These are phyloP conservation scores for Ceratocystis eucalypticola DNA, from an alignment of 2,329 filamentous ascomycete genomes.

Conservation along the genomic window DNA sequence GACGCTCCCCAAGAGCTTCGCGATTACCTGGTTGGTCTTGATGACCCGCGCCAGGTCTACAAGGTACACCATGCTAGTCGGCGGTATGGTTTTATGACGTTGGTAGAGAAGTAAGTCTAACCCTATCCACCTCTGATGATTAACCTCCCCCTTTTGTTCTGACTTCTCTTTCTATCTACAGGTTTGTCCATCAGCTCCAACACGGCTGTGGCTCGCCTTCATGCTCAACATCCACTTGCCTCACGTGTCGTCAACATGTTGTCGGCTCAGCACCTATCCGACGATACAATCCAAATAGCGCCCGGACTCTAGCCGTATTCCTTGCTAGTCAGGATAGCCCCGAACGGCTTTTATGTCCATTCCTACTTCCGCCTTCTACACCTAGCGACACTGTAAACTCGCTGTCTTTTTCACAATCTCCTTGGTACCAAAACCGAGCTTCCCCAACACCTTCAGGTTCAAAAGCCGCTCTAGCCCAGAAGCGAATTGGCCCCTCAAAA, in stretches of 20 bases:
- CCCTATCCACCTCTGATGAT: neutral
- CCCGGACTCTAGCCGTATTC: constrained; percentile 65
- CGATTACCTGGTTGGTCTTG: constrained; percentile 42
- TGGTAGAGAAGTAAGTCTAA: constrained; percentile 49
- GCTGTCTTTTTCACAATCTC: constrained; percentile 30
- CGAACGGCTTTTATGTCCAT: constrained; percentile 52
- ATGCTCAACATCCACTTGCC: constrained; percentile 66
- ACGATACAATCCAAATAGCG: constrained; percentile 68
- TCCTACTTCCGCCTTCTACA: constrained; percentile 31
- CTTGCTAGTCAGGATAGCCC: constrained; percentile 70
- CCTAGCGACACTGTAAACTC: constrained; percentile 35
- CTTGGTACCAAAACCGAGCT: constrained; percentile 15
- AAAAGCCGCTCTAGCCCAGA: constrained; percentile 9
- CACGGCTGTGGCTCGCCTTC: constrained; percentile 57
- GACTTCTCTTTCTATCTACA: constrained; percentile 26
- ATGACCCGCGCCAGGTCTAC: constrained; percentile 49
- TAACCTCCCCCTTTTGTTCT: constrained; percentile 18
- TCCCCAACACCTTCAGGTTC: neutral
- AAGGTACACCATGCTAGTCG: constrained; percentile 46
- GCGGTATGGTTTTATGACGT: constrained; percentile 49
- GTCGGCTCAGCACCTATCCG: constrained; percentile 56
- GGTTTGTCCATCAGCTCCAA: constrained; percentile 69
- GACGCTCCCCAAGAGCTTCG: constrained; percentile 47
- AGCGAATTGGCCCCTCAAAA: constrained; percentile 12
- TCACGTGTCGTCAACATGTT: constrained; percentile 59